These are phyloP conservation scores for Silene uniflora DNA, from an alignment of 148 eudicot genomes.

Conservation along the genomic window DNA sequence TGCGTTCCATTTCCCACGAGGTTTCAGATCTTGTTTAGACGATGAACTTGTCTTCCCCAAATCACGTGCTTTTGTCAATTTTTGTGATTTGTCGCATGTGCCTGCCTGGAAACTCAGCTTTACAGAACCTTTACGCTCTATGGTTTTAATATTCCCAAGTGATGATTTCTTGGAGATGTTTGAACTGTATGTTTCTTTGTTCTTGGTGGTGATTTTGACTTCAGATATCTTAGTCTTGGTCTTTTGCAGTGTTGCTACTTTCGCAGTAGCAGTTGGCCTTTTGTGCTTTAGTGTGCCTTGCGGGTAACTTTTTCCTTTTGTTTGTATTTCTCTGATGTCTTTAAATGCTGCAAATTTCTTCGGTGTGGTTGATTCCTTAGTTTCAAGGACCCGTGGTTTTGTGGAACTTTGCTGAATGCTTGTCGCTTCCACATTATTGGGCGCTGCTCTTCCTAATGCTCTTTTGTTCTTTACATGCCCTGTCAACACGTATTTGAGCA, in stretches of 20 bases:
- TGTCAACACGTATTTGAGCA: slow-evolving; percentile 8
- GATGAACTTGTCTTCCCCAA: not conserved
- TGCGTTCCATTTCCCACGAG: slow-evolving; percentile 30
- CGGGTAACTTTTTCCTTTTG: slow-evolving; percentile 15
- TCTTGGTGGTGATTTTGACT: slow-evolving; percentile 15
- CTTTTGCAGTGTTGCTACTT: slow-evolving; percentile 27
- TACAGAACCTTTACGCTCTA: slow-evolving; percentile 12
- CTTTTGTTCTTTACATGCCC: slow-evolving; percentile 7
- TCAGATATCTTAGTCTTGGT: slow-evolving; percentile 22
- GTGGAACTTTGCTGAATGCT: slow-evolving; percentile 17
- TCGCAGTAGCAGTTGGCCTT: not conserved
- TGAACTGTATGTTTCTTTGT: slow-evolving; percentile 4
- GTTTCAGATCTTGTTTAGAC: slow-evolving; percentile 16
- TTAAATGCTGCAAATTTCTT: slow-evolving; percentile 15
- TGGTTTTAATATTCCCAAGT: slow-evolving; percentile 8
- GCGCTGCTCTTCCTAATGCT: slow-evolving; percentile 4
- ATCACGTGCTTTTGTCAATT: slow-evolving; percentile 9
- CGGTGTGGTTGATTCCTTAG: slow-evolving; percentile 17
- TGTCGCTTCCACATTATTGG: slow-evolving; percentile 23
- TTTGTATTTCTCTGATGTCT: slow-evolving; percentile 22
- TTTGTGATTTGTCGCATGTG: slow-evolving; percentile 1
- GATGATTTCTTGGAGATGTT: slow-evolving; percentile 9
- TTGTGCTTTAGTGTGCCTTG: slow-evolving; percentile 1
- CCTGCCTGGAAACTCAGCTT: slow-evolving; percentile 6
- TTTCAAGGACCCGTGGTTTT: slow-evolving; percentile 15